Percentiles rank a stretch among this genome's conserved stretches.
Evolutionary conservation across 306 rosid genomes (phyloP).

Genomic region (Oemleria cerasiformis): DNA sequence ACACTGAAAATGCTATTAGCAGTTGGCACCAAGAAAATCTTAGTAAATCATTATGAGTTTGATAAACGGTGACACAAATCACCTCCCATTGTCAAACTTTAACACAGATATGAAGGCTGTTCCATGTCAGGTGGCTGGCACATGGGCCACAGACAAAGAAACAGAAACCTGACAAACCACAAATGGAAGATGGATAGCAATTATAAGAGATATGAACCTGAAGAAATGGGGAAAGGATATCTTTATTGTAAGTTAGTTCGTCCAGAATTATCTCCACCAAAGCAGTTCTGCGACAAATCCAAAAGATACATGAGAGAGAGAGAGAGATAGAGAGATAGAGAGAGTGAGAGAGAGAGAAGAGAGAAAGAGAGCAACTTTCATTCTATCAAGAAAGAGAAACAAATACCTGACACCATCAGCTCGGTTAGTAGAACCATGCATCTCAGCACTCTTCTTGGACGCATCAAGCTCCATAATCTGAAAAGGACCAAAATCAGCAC

Average conservation of each 20-base stretch:
- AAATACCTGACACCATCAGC: constrained; percentile 73
- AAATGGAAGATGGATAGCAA: not conserved
- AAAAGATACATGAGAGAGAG: constrained; percentile 5
- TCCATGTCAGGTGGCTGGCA: not conserved
- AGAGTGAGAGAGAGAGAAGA: not conserved
- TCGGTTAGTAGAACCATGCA: constrained; percentile 61
- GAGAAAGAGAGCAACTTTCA: constrained; percentile 6
- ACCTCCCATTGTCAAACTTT: not conserved
- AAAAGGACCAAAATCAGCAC: constrained; percentile 34
- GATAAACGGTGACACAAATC: not conserved
- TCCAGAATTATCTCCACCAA: constrained; percentile 73
- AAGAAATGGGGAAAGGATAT: constrained; percentile 53
- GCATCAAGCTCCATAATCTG: constrained; percentile 79
- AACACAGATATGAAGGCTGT: not conserved
- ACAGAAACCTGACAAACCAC: not conserved
- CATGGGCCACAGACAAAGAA: not conserved
- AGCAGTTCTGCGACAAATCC: constrained; percentile 58
- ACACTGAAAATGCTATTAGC: not conserved
- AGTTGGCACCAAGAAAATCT: not conserved
- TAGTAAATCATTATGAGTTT: not conserved
- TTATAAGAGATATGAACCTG: constrained; percentile 49
- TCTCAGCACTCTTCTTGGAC: constrained; percentile 66
- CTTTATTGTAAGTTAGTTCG: constrained; percentile 66
- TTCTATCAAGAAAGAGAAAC: constrained; percentile 16
- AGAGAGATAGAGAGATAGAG: not conserved